phyloP scores from a whole-genome alignment of 1,284 basidiomycete genomes.

The Somion occarium region DNA sequence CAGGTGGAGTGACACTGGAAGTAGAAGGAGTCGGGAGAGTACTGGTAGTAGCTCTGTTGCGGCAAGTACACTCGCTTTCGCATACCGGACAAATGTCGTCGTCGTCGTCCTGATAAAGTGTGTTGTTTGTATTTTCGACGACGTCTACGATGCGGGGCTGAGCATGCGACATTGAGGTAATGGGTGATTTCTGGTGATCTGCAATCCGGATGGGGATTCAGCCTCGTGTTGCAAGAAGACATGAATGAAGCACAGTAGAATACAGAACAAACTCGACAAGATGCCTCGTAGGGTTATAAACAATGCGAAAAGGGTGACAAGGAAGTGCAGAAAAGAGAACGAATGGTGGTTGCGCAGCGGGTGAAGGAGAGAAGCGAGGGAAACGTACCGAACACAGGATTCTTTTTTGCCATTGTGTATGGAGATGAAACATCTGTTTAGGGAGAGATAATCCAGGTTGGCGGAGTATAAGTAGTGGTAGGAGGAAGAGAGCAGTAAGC shows the following conservation, averaged over 20 bases:
- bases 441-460: constrained; percentile 26
- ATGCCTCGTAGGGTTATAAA: constrained; percentile 10
- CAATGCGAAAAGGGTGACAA: constrained; percentile 8
- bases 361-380: constrained; percentile 11
- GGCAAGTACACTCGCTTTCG: constrained; percentile 80
- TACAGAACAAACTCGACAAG: constrained; percentile 6
- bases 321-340: constrained; percentile 4
- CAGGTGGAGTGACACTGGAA: constrained; percentile 19
- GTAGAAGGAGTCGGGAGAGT: constrained; percentile 25
- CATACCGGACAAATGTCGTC: constrained; percentile 81
- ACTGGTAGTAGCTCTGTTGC: constrained; percentile 29
- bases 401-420: constrained; percentile 31
- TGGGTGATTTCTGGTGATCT: constrained; percentile 55
- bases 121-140: constrained; percentile 23
- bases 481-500: constrained; percentile 17
- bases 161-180: constrained; percentile 62
- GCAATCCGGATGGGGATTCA: background rate
- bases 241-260: constrained; percentile 5
- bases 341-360: constrained; percentile 9
- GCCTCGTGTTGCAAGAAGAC: constrained; percentile 11
- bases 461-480: constrained; percentile 15
- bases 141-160: constrained; percentile 58
- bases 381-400: constrained; percentile 25
- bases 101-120: constrained; percentile 47
- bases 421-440: constrained; percentile 26